Evolutionary conservation across 192 early-diverging fungal genomes (phyloP).

Genomic region (Coemansia sp.): DNA sequence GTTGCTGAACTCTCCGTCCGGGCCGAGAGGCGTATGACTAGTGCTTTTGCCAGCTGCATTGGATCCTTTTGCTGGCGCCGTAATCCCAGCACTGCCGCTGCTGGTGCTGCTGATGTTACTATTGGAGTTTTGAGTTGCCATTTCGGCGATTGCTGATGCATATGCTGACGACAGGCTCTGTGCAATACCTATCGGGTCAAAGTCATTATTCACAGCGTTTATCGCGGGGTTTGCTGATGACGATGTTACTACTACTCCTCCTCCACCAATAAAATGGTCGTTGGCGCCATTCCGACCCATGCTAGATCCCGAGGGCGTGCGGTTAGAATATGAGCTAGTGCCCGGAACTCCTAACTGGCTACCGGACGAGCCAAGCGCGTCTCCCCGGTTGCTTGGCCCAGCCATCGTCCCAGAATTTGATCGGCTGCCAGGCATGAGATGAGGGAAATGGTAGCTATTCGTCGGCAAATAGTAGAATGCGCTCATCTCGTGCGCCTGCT

Average conservation of each 20-base stretch:
- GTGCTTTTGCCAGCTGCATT: slow-evolving; percentile 46
- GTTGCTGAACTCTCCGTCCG: neutral
- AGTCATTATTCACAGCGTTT: slow-evolving; percentile 4
- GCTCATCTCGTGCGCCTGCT: slow-evolving; percentile 49
- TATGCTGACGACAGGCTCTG: slow-evolving; percentile 51
- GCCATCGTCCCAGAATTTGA: slow-evolving; percentile 6
- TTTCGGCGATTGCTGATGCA: slow-evolving; percentile 34
- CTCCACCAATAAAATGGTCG: neutral
- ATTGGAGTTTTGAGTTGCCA: slow-evolving; percentile 7
- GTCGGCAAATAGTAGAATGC: slow-evolving; percentile 42
- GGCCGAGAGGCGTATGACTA: slow-evolving; percentile 25
- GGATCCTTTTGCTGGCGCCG: slow-evolving; percentile 12
- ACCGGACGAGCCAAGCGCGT: neutral
- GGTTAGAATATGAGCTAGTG: slow-evolving; percentile 9
- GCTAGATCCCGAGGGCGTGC: slow-evolving; percentile 41
- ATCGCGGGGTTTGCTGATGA: neutral
- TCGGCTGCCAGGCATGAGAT: slow-evolving; percentile 11
- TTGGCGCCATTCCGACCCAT: neutral
- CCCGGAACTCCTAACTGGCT: slow-evolving; percentile 13
- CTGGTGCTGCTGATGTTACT: neutral
- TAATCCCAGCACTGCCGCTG: neutral
- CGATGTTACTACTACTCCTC: too few relatives aligned
- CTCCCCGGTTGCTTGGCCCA: slow-evolving; percentile 25
- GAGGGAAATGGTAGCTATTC: slow-evolving; percentile 32
- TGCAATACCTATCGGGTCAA: slow-evolving; percentile 40